These are phyloP conservation scores for Claviceps arundinis DNA, from an alignment of 2,329 filamentous ascomycete species.

Conservation along the genomic window DNA sequence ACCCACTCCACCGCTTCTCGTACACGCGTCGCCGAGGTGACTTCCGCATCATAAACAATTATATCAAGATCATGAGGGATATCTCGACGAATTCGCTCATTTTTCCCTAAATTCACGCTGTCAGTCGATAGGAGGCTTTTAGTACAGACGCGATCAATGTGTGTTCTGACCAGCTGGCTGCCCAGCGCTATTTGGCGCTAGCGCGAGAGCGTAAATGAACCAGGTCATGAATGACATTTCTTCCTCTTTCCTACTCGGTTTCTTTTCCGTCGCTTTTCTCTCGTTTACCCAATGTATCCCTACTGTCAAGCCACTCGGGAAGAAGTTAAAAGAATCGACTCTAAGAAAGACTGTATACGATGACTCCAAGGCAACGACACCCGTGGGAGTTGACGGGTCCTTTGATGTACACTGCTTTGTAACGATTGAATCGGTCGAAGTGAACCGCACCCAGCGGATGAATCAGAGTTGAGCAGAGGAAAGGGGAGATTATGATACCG, in stretches of 20 bases:
- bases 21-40: constrained; percentile 26
- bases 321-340: not conserved
- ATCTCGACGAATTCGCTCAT: not conserved
- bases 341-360: not conserved
- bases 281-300: not conserved
- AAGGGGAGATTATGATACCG: not conserved
- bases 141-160: not conserved
- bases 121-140: not conserved
- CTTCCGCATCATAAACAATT: constrained; percentile 23
- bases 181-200: not conserved
- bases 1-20: constrained; percentile 46
- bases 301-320: not conserved
- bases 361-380: not conserved
- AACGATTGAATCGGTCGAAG: not conserved
- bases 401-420: not conserved
- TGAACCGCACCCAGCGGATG: not conserved
- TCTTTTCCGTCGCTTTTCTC: not conserved
- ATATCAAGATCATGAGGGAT: constrained; percentile 9
- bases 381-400: not conserved
- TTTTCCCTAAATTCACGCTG: not conserved
- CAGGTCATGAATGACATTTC: not conserved
- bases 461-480: not conserved
- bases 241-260: not conserved
- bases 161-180: not conserved
- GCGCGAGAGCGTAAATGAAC: constrained; percentile 1